phyloP scores from a whole-genome alignment of 1,284 basidiomycete species.

The Ganoderma multipileum region DNA sequence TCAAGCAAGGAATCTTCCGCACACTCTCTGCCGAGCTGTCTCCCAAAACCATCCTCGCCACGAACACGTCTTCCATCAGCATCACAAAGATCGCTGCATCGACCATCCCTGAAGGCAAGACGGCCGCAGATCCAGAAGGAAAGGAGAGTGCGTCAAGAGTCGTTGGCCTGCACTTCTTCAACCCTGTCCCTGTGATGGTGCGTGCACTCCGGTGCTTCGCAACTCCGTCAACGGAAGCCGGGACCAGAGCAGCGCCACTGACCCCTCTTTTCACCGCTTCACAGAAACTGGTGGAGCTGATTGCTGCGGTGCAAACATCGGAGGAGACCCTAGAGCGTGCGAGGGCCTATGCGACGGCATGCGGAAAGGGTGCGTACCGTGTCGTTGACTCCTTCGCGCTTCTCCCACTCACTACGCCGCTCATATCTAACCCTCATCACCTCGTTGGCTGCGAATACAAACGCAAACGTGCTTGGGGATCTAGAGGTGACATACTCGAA shows the following conservation, averaged over 20 bases:
- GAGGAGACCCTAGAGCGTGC: conserved; percentile 80
- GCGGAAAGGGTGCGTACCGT: conserved; percentile 79
- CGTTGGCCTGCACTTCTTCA: conserved; percentile 94
- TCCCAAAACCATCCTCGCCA: conserved; percentile 84
- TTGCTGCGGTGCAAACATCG: conserved; percentile 92
- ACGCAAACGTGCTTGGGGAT: background rate
- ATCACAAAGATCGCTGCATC: conserved; percentile 89
- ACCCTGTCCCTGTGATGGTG: conserved; percentile 94
- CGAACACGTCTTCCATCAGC: conserved; percentile 96
- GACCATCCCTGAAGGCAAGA: conserved; percentile 64
- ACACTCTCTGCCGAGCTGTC: conserved; percentile 73
- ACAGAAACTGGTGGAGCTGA: conserved; percentile 91
- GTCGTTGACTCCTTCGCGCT: background rate
- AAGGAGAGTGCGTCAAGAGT: conserved; percentile 71
- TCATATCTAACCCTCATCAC: background rate
- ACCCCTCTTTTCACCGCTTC: background rate
- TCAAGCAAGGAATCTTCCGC: conserved; percentile 86
- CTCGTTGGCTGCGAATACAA: background rate
- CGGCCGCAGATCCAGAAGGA: conserved; percentile 66
- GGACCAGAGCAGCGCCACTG: background rate
- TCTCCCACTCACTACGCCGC: conserved; percentile 3
- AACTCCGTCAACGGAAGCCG: background rate
- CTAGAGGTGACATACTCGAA: conserved; percentile 87
- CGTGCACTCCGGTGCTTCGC: conserved; percentile 30
- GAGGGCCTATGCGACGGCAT: conserved; percentile 84